Evolutionary conservation across 2,329 filamentous ascomycete species (phyloP).

Genomic region (Fusarium musae): DNA sequence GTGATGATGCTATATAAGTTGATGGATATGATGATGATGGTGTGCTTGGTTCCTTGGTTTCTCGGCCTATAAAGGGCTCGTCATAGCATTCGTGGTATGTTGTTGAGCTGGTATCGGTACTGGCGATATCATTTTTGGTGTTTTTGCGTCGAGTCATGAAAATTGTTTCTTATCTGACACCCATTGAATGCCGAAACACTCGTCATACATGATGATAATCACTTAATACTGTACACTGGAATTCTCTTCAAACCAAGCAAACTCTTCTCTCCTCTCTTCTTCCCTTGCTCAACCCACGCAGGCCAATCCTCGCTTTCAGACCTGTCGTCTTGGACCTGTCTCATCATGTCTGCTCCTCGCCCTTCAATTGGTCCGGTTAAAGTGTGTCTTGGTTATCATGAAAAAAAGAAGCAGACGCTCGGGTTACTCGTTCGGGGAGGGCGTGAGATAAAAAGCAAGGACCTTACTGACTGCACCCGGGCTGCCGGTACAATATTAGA

Average conservation of each 20-base stretch:
- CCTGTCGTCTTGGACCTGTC: constrained; percentile 7
- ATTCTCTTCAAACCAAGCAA: not conserved
- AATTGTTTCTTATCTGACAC: not conserved
- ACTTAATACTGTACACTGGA: not conserved
- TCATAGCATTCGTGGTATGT: constrained; percentile 22
- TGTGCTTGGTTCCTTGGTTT: constrained; percentile 16
- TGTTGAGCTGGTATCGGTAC: constrained; percentile 3
- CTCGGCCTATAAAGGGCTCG: constrained; percentile 1
- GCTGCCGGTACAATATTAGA: constrained; percentile 22
- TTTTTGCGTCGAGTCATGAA: constrained; percentile 22
- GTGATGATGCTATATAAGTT: constrained; percentile 16
- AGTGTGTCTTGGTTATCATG: constrained; percentile 23
- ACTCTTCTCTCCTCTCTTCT: not conserved
- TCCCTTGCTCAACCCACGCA: not conserved
- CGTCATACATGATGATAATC: not conserved
- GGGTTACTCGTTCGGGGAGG: constrained; percentile 33
- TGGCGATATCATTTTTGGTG: constrained; percentile 34
- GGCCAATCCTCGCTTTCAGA: constrained; percentile 15
- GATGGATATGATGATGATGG: constrained; percentile 28
- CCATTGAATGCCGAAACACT: not conserved
- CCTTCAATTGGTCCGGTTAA: constrained; percentile 38
- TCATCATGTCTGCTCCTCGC: constrained; percentile 21
- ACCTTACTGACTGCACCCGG: not conserved
- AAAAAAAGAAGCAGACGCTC: constrained; percentile 13
- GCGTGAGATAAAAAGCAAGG: not conserved